phyloP scores from a whole-genome alignment of 2,329 filamentous ascomycete genomes.

The Talaromyces sp. region DNA sequence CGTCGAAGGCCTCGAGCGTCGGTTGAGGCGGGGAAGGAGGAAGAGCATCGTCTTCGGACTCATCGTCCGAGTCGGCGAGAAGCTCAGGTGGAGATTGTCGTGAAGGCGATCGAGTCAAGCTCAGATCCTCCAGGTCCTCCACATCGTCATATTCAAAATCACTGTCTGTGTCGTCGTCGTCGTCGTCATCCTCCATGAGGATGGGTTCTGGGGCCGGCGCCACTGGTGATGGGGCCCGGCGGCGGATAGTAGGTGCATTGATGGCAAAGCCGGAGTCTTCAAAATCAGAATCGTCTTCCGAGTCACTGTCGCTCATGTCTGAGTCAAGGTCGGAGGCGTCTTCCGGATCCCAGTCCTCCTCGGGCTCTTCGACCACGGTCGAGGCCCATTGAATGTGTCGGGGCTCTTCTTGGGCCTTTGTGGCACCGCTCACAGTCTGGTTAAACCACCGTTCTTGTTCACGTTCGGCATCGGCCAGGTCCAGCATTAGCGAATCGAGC shows the following conservation, averaged over 20 bases:
- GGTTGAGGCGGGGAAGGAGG: conserved; percentile 67
- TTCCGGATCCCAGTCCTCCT: conserved; percentile 70
- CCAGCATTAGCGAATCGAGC: conserved; percentile 88
- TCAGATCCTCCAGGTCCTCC: conserved; percentile 64
- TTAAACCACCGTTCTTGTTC: conserved; percentile 99
- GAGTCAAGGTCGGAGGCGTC: conserved; percentile 62
- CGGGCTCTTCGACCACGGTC: conserved; percentile 70
- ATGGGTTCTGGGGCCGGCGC: conserved; percentile 34
- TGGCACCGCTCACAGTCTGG: conserved; percentile 81
- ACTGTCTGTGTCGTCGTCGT: conserved; percentile 55
- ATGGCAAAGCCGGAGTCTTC: conserved; percentile 38
- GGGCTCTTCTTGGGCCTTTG: conserved; percentile 54
- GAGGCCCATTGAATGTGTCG: conserved; percentile 88
- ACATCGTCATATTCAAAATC: conserved; percentile 60
- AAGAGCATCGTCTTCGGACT: conserved; percentile 71
- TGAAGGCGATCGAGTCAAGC: conserved; percentile 69
- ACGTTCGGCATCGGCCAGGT: conserved; percentile 89
- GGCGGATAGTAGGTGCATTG: conserved; percentile 38
- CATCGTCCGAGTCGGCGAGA: conserved; percentile 65
- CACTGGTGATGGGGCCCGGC: conserved; percentile 35
- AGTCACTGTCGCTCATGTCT: conserved; percentile 49
- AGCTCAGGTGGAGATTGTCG: conserved; percentile 71
- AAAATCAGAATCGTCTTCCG: conserved; percentile 53
- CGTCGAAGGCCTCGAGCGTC: conserved; percentile 62
- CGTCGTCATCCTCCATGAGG: conserved; percentile 35